A percentile compares a stretch with the other conserved stretches of the same genome.
These are phyloP conservation scores for Turnera subulata DNA, from an alignment of 345 rosid species.

Conservation along the genomic window DNA sequence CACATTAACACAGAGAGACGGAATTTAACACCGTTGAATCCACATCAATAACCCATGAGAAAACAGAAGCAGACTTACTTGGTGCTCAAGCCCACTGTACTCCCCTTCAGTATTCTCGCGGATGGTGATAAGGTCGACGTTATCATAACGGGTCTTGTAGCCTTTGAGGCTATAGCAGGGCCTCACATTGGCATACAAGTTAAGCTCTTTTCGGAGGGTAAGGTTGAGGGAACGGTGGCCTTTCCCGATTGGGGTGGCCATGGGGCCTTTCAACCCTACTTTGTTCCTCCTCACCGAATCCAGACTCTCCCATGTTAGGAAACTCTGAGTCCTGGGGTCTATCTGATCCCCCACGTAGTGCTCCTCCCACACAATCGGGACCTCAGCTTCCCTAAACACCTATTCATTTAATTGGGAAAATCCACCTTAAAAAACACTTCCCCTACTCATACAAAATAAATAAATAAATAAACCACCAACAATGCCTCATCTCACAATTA, in stretches of 20 bases:
- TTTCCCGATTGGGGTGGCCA: conserved; percentile 99
- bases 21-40: no score
- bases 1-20: not conserved
- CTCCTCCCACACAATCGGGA: conserved; percentile 96
- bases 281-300: conserved; percentile 80
- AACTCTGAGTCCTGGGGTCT: conserved; percentile 97
- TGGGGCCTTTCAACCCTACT: conserved; percentile 98
- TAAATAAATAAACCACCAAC: no score
- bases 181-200: conserved; percentile 93
- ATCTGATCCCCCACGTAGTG: conserved; percentile 75
- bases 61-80: conserved; percentile 64
- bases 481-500: no score
- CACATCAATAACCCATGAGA: conserved; percentile 6
- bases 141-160: conserved; percentile 87
- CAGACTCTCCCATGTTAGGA: conserved; percentile 94
- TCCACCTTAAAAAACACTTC: no score
- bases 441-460: no score
- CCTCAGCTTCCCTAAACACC: conserved; percentile 77
- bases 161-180: conserved; percentile 99
- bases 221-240: conserved; percentile 97
- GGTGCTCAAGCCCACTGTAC: conserved; percentile 99
- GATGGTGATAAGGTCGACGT: conserved; percentile 87
- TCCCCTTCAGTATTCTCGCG: conserved; percentile 99
- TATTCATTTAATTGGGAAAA: no score
- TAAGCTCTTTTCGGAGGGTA: conserved; percentile 92